These are phyloP conservation scores for Allium cepa DNA, from an alignment of 106 monocot species.

Conservation along the genomic window DNA sequence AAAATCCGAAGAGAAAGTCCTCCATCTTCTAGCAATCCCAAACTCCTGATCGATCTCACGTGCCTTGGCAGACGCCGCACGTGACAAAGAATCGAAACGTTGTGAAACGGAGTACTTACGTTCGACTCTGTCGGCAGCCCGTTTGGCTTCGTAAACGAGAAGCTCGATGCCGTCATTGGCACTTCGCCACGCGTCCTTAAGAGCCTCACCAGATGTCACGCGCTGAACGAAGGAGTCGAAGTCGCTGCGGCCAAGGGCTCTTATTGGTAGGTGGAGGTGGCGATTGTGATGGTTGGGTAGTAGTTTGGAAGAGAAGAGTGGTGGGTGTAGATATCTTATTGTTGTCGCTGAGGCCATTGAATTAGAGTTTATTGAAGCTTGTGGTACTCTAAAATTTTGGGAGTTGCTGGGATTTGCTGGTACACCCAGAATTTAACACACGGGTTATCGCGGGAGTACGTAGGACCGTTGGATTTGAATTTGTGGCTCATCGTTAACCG, in stretches of 20 bases:
- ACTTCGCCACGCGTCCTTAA: constrained; percentile 65
- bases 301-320: constrained; percentile 1
- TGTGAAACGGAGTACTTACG: constrained; percentile 49
- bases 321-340: neutral
- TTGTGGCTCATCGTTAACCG: no score
- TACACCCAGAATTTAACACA: no score
- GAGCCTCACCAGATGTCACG: constrained; percentile 59
- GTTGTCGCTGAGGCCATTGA: no score
- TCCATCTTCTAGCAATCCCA: constrained; percentile 58
- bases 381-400: no score
- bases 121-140: constrained; percentile 67
- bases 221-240: constrained; percentile 65
- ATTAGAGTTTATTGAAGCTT: no score
- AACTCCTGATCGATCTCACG: constrained; percentile 75
- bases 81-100: constrained; percentile 44
- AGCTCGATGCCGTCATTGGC: constrained; percentile 79
- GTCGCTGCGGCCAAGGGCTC: constrained; percentile 53
- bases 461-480: no score
- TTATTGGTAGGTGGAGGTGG: constrained; percentile 1
- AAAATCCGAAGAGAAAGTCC: constrained; percentile 69
- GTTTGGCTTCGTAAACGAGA: constrained; percentile 60
- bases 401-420: no score
- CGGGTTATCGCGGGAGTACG: no score
- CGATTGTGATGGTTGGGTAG: neutral
- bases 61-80: constrained; percentile 30